phyloP scores from a whole-genome alignment of 2,329 filamentous ascomycete species.

The Rutstroemia sydowiana region DNA sequence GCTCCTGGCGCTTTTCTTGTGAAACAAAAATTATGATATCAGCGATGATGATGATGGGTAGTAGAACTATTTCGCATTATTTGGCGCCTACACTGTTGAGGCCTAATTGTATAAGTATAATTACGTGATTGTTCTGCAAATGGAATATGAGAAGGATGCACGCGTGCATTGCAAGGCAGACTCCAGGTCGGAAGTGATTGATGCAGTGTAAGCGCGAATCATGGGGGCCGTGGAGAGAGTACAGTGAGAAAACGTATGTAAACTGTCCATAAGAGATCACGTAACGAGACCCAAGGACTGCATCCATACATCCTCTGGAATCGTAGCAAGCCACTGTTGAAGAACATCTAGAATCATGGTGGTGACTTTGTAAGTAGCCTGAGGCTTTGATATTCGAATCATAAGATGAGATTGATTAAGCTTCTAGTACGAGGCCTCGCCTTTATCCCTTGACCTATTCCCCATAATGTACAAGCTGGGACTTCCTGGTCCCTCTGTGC shows the following conservation, averaged over 20 bases:
- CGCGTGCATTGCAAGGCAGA: constrained; percentile 43
- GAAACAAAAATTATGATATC: constrained; percentile 59
- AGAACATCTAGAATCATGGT: too few relatives aligned
- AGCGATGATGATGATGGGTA: constrained; percentile 54
- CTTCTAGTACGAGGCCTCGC: too few relatives aligned
- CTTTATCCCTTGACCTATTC: too few relatives aligned
- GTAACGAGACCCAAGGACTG: constrained; percentile 33
- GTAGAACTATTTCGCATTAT: constrained; percentile 55
- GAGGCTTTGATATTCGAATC: too few relatives aligned
- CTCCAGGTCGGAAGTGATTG: constrained; percentile 45
- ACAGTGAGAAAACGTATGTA: not conserved
- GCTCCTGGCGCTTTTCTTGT: constrained; percentile 57
- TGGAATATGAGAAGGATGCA: constrained; percentile 18
- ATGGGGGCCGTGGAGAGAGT: constrained; percentile 38
- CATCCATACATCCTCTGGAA: not conserved
- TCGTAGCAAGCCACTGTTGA: not conserved
- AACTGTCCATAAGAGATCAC: not conserved
- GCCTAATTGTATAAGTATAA: constrained; percentile 7
- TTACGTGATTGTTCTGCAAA: not conserved
- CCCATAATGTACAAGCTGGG: too few relatives aligned
- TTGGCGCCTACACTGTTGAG: constrained; percentile 57
- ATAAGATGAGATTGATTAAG: too few relatives aligned
- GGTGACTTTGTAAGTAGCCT: too few relatives aligned
- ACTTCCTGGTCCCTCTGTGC: too few relatives aligned
- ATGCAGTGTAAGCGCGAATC: constrained; percentile 41